Evolutionary conservation across 2,329 filamentous ascomycete species (phyloP), one percentile per base, ranked within the genome.

Genomic region (Periglandula ipomoeae): DNA sequence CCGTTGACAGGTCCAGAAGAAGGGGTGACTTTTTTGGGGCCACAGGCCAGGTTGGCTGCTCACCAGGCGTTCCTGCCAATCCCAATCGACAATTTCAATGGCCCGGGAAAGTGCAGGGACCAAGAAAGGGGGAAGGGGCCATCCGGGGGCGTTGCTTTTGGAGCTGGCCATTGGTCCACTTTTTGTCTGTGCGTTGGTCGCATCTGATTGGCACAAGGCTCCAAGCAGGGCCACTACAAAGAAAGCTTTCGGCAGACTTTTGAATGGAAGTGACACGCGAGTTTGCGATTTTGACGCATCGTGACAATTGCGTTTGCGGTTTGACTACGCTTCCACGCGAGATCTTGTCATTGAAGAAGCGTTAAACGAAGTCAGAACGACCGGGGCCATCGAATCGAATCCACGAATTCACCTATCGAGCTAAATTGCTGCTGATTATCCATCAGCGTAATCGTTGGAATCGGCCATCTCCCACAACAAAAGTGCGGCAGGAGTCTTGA

Each of bases 61-160:
- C 26, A 32, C 26, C 46, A 48, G 39, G 19, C 26, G 46, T 47
- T 64, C 63, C 62, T 65, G 63, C 64, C 64, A 63, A 63, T 66
- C 65, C 63, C 64, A 70, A 67, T 65, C 61, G 68, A 70, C 69
- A 75, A 74, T 74, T 75, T 74, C 70, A 65, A 58, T 67, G 55
- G 59, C 59, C 55, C 39, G 41, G 60, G 63, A 60, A 58, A 63
- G 61, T 61, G 62, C 65, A 68, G 64, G 67, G 66, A 58, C 61
- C 52, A 59, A 65, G 61, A 68, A 69, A 68, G 65, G 70, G 70
- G 69, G 67, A 68, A 69, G 60, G 62, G 61, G 62, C 56, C 57
- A 52, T 42, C 47, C 51, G 49, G 52, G n/a, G 52, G 49, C 50
- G n/a, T 50, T 49, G 51, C 52, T 47, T 55, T 49, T 56, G 41